Evolutionary conservation across 1,284 basidiomycete species (phyloP).

Genomic region (Rhodotorula sp.): DNA sequence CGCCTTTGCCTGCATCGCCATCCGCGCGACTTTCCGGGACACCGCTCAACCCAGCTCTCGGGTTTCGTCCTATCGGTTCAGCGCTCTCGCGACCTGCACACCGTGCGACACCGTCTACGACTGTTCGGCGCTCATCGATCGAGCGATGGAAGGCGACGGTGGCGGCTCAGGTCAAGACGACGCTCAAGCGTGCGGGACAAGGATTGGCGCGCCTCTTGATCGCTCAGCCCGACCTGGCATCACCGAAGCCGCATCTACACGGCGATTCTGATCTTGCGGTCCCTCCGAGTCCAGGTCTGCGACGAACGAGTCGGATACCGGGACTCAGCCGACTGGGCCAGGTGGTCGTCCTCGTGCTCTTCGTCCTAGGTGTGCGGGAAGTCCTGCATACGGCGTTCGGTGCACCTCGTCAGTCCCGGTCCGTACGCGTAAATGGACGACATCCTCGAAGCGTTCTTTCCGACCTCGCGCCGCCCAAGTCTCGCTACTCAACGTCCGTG

Average conservation of each 20-base stretch:
- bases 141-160: background rate
- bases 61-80: background rate
- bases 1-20: background rate
- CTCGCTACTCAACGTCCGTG: background rate
- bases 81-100: background rate
- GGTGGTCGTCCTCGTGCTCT: constrained; percentile 5
- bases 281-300: background rate
- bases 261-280: constrained; percentile 1
- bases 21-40: no score
- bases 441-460: constrained; percentile 17
- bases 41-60: background rate
- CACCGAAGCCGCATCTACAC: background rate
- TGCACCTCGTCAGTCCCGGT: background rate
- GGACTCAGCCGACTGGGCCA: constrained; percentile 1
- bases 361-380: constrained; percentile 22
- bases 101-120: background rate
- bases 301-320: background rate
- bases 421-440: background rate
- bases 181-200: background rate
- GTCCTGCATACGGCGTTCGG: background rate
- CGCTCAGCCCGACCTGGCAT: background rate
- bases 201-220: constrained; percentile 6
- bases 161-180: background rate
- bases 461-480: background rate
- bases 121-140: background rate